Conservation (phyloP, 495 filamentous ascomycete genomes). For the Aspergillus bertholletiae region DNA sequence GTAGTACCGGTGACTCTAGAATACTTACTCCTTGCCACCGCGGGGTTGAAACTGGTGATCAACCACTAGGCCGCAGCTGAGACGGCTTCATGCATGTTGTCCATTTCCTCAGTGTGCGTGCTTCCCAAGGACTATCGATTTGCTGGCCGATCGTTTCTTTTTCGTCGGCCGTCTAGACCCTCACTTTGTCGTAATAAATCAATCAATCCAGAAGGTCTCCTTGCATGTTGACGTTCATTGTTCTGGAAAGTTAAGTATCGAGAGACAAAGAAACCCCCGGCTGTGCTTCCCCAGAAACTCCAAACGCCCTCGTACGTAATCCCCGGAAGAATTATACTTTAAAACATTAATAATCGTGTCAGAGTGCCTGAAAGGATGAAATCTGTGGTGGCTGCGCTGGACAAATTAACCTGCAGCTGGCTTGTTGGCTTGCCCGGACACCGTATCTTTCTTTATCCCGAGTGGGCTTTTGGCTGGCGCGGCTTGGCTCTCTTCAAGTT, state of each 20-base stretch:
- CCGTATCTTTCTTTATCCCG: slow-evolving; percentile 32
- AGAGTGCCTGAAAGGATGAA: background rate
- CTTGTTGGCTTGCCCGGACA: slow-evolving; percentile 15
- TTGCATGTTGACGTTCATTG: slow-evolving; percentile 8
- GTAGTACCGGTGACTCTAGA: background rate
- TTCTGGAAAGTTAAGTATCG: background rate
- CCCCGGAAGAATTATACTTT: background rate
- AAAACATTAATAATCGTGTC: background rate
- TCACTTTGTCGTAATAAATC: background rate
- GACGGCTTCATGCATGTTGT: slow-evolving; percentile 19
- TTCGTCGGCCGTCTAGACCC: background rate
- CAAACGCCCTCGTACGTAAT: background rate
- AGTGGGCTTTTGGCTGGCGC: background rate
- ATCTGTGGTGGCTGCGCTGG: background rate
- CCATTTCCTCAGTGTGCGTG: slow-evolving; percentile 14
- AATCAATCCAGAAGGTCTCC: background rate
- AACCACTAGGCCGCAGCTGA: slow-evolving; percentile 19
- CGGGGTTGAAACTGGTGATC: slow-evolving; percentile 16
- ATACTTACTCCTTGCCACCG: slow-evolving; percentile 1
- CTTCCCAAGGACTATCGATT: background rate
- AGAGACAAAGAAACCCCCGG: background rate
- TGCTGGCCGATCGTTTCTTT: background rate
- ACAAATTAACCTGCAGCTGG: slow-evolving; percentile 2
- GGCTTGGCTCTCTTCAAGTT: background rate
- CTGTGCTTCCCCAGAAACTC: background rate